Base-by-base conservation (phyloP, 1,139 yeast species). In the Kazachstania sp. region DNA sequence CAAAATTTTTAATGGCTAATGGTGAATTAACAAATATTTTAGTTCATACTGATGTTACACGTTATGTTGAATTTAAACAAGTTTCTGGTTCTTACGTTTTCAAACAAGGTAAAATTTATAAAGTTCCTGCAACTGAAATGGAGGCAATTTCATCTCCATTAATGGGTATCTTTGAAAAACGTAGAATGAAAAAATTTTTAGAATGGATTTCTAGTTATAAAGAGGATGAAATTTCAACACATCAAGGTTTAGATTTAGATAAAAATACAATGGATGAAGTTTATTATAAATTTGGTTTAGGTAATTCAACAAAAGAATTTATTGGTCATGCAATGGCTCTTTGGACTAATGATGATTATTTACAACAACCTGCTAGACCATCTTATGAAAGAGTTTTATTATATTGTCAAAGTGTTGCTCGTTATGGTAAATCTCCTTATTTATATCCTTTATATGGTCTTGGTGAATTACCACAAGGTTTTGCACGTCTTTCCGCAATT, bases 281-380 rank as follows among this genome's bases (percentile, higher is more conserved):
- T 32, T 92, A 85, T 68, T 77, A 78, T 63, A 83, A 92, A 66
- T 94, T 83, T 64, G 95, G 97, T 9, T 78, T 92, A 52, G 97
- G 94, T 60, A 78, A 79, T 50, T 96, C 97, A 42, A 90, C 98
- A 31, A 84, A 87, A 63, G 97, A 94, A 67, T 92, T 92, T 62
- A 86, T 94, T 57, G 99, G 98, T 39, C 98, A 92, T 67, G 94
- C 98, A 18, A 94, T 92, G 98, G 99, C 97, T 7, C 76, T 92
- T 52, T 90, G 95, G 85, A 78, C 95, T 30, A 90, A 88, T 57
- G 98, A 92, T 63, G 92, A 86, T 51, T 92, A 92, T 66, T 71
- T 92, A 62, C 77, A 74, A 54, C 82, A 86, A 67, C 96, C 95
- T 8, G 97, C 97, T 4, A 79, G 96, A 64, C 96, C 92, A 60